Evolutionary conservation across 768 basidiomycete species (phyloP).

Genomic region (Russula vinacea): DNA sequence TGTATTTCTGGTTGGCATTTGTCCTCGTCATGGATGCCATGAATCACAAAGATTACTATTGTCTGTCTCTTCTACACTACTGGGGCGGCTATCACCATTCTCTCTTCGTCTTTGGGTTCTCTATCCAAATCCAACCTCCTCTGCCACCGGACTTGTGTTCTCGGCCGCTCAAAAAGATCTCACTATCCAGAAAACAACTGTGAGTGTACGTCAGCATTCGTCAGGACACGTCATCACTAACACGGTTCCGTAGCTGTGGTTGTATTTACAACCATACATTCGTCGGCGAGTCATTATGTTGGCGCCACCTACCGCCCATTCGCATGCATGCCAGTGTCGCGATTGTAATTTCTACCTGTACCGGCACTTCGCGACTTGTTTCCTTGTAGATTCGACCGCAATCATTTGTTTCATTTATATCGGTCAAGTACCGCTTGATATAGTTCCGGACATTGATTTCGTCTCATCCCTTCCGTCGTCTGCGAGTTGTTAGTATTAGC

Average conservation of each 20-base stretch:
- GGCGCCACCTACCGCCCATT: not conserved
- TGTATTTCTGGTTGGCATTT: no score
- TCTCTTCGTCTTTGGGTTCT: not conserved
- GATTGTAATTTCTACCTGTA: not conserved
- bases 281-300: conserved; percentile 6
- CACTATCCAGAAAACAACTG: not conserved
- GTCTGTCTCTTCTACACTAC: not conserved
- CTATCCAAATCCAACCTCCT: not conserved
- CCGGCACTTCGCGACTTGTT: not conserved
- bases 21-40: not conserved
- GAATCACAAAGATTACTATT: not conserved
- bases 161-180: not conserved
- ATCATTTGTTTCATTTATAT: not conserved
- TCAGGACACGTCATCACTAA: not conserved
- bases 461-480: not conserved
- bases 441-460: not conserved
- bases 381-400: not conserved
- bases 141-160: not conserved
- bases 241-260: not conserved
- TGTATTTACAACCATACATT: not conserved
- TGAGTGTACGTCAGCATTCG: conserved; percentile 3
- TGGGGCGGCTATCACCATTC: not conserved
- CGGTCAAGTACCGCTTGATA: not conserved
- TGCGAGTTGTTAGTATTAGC: not conserved
- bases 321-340: not conserved